These are phyloP conservation scores for Colletotrichum lindemuthianum DNA, from an alignment of 2,329 filamentous ascomycete species.

Conservation along the genomic window DNA sequence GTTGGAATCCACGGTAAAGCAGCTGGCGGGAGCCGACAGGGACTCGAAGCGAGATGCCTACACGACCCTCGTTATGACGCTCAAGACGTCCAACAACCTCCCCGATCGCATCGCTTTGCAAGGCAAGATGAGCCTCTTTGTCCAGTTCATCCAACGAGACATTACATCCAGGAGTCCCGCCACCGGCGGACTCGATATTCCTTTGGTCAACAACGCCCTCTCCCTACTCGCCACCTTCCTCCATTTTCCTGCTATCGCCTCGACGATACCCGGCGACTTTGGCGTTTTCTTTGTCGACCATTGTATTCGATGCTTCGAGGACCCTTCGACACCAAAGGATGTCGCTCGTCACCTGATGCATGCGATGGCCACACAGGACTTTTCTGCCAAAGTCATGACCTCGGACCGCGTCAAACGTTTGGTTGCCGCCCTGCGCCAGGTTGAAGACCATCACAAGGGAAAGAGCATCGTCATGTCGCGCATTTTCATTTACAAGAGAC, in stretches of 20 bases:
- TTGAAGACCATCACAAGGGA: conserved; percentile 79
- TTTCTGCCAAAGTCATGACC: conserved; percentile 79
- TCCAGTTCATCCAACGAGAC: conserved; percentile 87
- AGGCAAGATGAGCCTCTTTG: conserved; percentile 80
- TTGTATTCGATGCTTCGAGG: conserved; percentile 77
- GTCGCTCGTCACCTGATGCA: conserved; percentile 83
- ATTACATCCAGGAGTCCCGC: conserved; percentile 69
- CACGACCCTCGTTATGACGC: conserved; percentile 76
- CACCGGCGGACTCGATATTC: conserved; percentile 67
- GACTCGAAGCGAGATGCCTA: conserved; percentile 86
- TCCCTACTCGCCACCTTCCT: conserved; percentile 82
- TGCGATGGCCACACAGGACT: conserved; percentile 82
- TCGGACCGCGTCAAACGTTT: conserved; percentile 75
- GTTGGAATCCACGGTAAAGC: conserved; percentile 85
- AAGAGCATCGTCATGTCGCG: conserved; percentile 84
- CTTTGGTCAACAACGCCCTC: conserved; percentile 80
- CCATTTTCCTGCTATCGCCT: conserved; percentile 76
- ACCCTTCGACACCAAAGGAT: conserved; percentile 76
- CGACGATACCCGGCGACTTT: conserved; percentile 80
- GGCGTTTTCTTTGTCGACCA: conserved; percentile 83
- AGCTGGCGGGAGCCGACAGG: conserved; percentile 79
- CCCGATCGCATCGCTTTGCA: conserved; percentile 78
- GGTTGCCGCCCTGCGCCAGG: conserved; percentile 74
- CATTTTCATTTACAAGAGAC: conserved; percentile 79
- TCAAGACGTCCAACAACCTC: conserved; percentile 84